A percentile compares a stretch with the other conserved stretches of the same genome.
phyloP scores from a whole-genome alignment of 352 stramenopile species.

The Pythium volutum region DNA sequence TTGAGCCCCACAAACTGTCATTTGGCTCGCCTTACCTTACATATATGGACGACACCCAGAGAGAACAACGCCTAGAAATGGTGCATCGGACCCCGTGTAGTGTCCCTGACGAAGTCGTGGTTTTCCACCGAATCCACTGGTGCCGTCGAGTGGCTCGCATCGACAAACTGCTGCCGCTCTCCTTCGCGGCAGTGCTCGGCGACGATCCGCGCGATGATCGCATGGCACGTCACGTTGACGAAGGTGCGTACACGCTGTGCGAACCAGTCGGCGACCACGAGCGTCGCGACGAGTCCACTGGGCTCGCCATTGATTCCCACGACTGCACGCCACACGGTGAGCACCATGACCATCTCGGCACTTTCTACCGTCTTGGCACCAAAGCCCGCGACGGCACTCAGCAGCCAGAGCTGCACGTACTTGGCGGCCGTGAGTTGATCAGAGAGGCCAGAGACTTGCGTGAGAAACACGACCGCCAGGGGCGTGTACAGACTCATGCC shows the following conservation, averaged over 20 bases:
- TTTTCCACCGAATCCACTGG: too few species aligned
- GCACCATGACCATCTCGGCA: slow-evolving; percentile 68
- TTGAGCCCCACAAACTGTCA: too few species aligned
- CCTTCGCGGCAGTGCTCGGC: slow-evolving; percentile 34
- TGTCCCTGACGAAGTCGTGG: too few species aligned
- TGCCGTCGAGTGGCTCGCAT: too few species aligned
- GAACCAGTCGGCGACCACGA: slow-evolving; percentile 71
- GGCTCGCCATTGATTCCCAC: slow-evolving; percentile 44
- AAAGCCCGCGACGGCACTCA: slow-evolving; percentile 55
- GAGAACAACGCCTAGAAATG: too few species aligned
- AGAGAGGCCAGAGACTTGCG: slow-evolving; percentile 44
- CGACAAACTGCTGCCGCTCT: neutral
- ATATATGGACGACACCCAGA: too few species aligned
- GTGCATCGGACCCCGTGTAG: too few species aligned
- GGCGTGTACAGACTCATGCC: slow-evolving; percentile 67
- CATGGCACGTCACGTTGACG: slow-evolving; percentile 74
- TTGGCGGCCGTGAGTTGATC: slow-evolving; percentile 44
- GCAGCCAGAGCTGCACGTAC: slow-evolving; percentile 52
- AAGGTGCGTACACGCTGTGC: slow-evolving; percentile 63
- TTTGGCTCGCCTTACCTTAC: too few species aligned
- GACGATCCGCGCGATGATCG: slow-evolving; percentile 71
- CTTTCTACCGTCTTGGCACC: slow-evolving; percentile 64
- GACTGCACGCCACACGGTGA: slow-evolving; percentile 74
- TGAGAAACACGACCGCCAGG: slow-evolving; percentile 62
- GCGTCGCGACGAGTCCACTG: slow-evolving; percentile 47